Evolutionary conservation across 2,329 filamentous ascomycete species (phyloP), one percentile per base, ranked within the genome.

Genomic region (Penicillium sp.): DNA sequence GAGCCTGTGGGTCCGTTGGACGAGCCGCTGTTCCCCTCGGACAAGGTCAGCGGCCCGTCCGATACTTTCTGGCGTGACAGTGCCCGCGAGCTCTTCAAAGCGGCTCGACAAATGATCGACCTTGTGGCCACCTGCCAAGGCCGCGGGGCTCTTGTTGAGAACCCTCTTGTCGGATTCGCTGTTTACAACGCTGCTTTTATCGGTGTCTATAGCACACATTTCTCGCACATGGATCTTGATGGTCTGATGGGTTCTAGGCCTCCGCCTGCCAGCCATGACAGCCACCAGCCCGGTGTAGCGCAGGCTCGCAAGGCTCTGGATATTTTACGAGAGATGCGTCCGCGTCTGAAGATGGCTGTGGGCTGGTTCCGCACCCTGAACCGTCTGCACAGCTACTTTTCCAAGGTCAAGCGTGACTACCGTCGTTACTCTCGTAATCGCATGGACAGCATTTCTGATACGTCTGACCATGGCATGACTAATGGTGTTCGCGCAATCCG

Each of bases 181-280:
- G 69, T 79, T 20, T 82, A 80, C 61, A 76, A 75, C 32, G 78
- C 78, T 23, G 74, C 74, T 0, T 75, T 80, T 43, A 66, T 75
- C 32, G 74, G 71, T 13, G 67, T 80, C 7, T 82, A 81, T 59
- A 76, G 75, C 28, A 71, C 74, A 29, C 77, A 78, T 57, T 81
- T 81, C 50, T 73, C 75, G 1, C 74, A 76, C 58, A 80, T 81
- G 78, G 79, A 82, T 50, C 71, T 74, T 0, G 72, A 78, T 7
- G 73, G 74, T 8, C 72, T 72, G 47, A 64, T 81, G 59, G 72
- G 73, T 4, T 50, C 60, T 1, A 67, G 64, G 28, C 56, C 61
- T 3, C 57, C 57, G 4, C 58, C 59, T 2, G 49, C 60, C 4
- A 51, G 54, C 24, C 59, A 61, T 31, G 60, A 66, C 43, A 59